These are phyloP conservation scores for Lentinula edodes DNA, from an alignment of 768 basidiomycete genomes.

Conservation along the genomic window DNA sequence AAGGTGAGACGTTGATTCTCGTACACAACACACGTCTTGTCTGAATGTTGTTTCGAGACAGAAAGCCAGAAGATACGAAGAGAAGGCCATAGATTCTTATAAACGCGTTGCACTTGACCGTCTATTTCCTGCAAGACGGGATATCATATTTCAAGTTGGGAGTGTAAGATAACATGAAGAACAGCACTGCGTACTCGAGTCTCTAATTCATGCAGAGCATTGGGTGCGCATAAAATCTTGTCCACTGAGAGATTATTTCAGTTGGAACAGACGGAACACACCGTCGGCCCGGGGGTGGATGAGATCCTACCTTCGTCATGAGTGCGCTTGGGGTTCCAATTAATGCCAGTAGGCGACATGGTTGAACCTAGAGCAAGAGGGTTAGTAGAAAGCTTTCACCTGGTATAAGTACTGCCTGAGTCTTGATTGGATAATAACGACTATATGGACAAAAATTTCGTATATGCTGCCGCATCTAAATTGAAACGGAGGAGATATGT, in stretches of 20 bases:
- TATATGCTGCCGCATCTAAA: neutral
- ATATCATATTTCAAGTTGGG: too few relatives aligned
- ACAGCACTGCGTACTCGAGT: conserved; percentile 17
- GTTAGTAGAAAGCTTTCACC: neutral
- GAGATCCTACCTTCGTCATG: neutral
- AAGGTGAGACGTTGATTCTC: conserved; percentile 46
- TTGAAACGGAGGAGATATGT: neutral
- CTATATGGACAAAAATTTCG: neutral
- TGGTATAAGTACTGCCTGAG: neutral
- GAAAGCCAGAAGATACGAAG: conserved; percentile 49
- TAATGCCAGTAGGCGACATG: neutral
- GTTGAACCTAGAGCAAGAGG: neutral
- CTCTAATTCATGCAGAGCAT: conserved; percentile 44
- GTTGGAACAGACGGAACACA: neutral
- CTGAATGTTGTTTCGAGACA: conserved; percentile 30
- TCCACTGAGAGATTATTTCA: conserved; percentile 26
- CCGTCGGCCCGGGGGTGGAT: neutral
- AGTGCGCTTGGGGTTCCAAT: neutral
- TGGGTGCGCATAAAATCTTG: conserved; percentile 38
- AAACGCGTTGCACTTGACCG: conserved; percentile 44
- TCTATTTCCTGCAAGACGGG: conserved; percentile 24
- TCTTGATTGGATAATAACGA: neutral
- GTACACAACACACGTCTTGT: conserved; percentile 51
- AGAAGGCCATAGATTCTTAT: conserved; percentile 53
- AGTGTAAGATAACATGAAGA: neutral